phyloP scores from a whole-genome alignment of 106 monocot genomes.

The Dendrobium nobile region DNA sequence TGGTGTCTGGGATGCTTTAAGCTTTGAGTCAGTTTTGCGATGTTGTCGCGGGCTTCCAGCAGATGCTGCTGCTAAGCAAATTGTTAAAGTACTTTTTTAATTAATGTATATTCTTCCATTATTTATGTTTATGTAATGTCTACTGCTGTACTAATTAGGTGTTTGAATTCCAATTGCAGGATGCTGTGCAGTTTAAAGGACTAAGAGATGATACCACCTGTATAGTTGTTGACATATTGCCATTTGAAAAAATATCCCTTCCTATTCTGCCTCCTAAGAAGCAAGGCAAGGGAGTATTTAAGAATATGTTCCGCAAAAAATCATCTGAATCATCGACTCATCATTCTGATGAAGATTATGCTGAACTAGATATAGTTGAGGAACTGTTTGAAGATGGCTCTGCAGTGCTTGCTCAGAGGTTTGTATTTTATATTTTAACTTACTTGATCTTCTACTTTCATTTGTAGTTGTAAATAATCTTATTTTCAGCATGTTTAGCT shows the following conservation, averaged over 20 bases:
- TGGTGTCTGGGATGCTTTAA: slow-evolving; percentile 76
- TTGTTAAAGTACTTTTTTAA: slow-evolving; percentile 45
- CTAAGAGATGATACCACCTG: slow-evolving; percentile 90
- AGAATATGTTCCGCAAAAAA: slow-evolving; percentile 63
- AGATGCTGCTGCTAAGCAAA: slow-evolving; percentile 50
- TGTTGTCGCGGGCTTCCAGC: slow-evolving; percentile 55
- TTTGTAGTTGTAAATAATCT: background rate
- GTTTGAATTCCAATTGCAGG: slow-evolving; percentile 33
- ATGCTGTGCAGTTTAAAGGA: slow-evolving; percentile 64
- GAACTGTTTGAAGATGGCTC: slow-evolving; percentile 91
- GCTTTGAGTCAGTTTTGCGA: slow-evolving; percentile 34
- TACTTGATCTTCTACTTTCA: background rate
- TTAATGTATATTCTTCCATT: background rate
- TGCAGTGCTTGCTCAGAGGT: slow-evolving; percentile 59
- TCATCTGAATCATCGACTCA: slow-evolving; percentile 41
- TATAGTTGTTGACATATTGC: slow-evolving; percentile 80
- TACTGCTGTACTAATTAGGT: background rate
- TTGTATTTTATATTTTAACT: background rate
- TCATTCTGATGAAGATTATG: slow-evolving; percentile 31
- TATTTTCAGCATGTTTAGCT: background rate
- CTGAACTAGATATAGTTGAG: slow-evolving; percentile 51
- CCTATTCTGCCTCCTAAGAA: slow-evolving; percentile 37
- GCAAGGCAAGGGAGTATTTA: slow-evolving; percentile 49
- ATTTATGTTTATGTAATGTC: background rate
- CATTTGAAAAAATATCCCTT: slow-evolving; percentile 49